phyloP scores from a whole-genome alignment of 1,139 yeast species.

The Blastobotrys ciferrii region DNA sequence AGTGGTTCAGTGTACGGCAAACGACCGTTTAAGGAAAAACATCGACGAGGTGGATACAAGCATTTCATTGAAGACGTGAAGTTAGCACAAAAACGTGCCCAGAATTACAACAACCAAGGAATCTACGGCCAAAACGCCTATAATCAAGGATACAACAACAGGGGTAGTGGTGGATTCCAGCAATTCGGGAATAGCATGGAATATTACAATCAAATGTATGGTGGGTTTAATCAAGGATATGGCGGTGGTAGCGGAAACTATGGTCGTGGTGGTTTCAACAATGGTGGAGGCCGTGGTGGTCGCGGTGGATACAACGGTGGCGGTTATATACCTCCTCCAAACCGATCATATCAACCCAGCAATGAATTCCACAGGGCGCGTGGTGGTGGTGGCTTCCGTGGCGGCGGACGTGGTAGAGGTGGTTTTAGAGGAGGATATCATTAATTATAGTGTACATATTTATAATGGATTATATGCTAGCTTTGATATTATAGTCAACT shows the following conservation, averaged over 20 bases:
- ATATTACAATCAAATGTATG: constrained; percentile 11
- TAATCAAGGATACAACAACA: background rate
- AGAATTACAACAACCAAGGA: background rate
- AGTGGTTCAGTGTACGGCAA: constrained; percentile 1
- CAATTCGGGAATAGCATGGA: constrained; percentile 6
- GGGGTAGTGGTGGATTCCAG: constrained; percentile 3
- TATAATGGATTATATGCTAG: background rate
- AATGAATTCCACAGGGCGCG: constrained; percentile 5
- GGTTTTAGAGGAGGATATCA: constrained; percentile 13
- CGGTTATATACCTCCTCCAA: constrained; percentile 3
- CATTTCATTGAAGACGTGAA: constrained; percentile 17
- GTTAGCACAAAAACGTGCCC: background rate
- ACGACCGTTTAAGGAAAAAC: constrained; percentile 20
- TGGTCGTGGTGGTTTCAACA: constrained; percentile 16
- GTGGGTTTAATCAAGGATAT: constrained; percentile 20
- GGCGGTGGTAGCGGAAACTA: constrained; percentile 19
- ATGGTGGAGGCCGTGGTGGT: constrained; percentile 10
- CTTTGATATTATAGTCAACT: too few species aligned
- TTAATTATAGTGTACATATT: constrained; percentile 3
- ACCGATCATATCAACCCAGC: background rate
- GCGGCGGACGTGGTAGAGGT: constrained; percentile 15
- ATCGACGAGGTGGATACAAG: constrained; percentile 27
- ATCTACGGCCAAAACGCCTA: background rate
- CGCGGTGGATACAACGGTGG: constrained; percentile 14
- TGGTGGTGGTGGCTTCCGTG: constrained; percentile 13